phyloP scores from a whole-genome alignment of 768 basidiomycete genomes.

The Brasilioporus rufonigricans region DNA sequence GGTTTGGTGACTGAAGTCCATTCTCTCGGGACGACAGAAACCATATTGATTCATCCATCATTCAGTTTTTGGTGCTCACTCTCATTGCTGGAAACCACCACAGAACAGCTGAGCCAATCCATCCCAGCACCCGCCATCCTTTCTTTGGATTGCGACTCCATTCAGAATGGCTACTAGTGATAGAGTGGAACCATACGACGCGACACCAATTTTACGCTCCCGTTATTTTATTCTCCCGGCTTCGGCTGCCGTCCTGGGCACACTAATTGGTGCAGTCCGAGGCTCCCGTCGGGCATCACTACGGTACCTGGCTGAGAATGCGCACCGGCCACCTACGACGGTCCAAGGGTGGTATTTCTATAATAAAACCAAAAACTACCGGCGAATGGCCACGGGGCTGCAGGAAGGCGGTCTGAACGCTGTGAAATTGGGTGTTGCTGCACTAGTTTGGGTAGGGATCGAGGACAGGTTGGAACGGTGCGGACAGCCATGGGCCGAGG shows the following conservation, averaged over 20 bases:
- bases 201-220: conserved; percentile 33
- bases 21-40: no score
- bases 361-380: conserved; percentile 95
- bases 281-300: conserved; percentile 69
- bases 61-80: not conserved
- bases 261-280: conserved; percentile 69
- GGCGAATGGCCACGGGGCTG: conserved; percentile 70
- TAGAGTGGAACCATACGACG: conserved; percentile 22
- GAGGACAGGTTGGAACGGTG: conserved; percentile 43
- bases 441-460: conserved; percentile 46
- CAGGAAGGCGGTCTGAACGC: conserved; percentile 63
- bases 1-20: no score
- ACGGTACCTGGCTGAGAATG: conserved; percentile 90
- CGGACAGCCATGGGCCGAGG: conserved; percentile 37
- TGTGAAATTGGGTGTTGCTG: conserved; percentile 45
- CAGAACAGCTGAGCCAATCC: not conserved
- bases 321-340: conserved; percentile 80
- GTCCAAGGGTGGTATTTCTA: conserved; percentile 94
- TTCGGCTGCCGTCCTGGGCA: conserved; percentile 58
- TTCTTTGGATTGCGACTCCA: not conserved
- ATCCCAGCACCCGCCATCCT: not conserved
- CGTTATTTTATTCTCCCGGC: conserved; percentile 63
- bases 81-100: not conserved
- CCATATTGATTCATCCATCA: no score
- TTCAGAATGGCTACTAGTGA: conserved; percentile 18